Base-by-base conservation (phyloP, 1,284 basidiomycete genomes). In the Marasmius sp. region DNA sequence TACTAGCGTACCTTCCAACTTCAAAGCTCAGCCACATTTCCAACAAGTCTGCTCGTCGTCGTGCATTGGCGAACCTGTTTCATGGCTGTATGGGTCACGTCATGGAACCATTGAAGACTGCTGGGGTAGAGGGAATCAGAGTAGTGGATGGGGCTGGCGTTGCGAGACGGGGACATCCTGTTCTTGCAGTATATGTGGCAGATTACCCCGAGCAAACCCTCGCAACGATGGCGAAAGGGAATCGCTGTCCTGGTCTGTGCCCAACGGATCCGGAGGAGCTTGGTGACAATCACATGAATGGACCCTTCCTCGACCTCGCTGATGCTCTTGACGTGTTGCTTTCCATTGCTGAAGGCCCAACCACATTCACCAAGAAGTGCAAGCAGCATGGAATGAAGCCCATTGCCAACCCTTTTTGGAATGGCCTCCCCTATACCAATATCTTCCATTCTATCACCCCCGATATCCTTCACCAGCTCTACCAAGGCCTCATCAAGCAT, bases 1-100 rank as follows among this genome's bases (percentile, higher is more conserved):
- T 82, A 0, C 59, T 81, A 14, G 77, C 64, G 0, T 81, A 81
- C 60, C 69, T 80, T 0, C 77, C 79, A 0, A 75, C 74, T 0
- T 64, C 75, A 0, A 60, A 68, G 1, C 68, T 79, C 0, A 64
- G n/a, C n/a, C 73, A 8, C 67, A 74, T 58, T 71, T 78, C 57
- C 67, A 58, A n/a, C 47, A 64, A 70, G 49, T 70, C 74, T 8
- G 61, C 68, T 0, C 67, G 69, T 3, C 65, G 69, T 1, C 65
- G 70, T 0, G 61, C 67, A 1, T 53, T 77, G 0, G 69, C 71
- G 1, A 79, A 80, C 53, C 63, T 80, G 0, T 81, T 74, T 61
- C 78, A 81, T 65, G 65, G 67, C 0, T 77, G 74, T 56, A 70
- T 79, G 68, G 7, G 27, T 0, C 27, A 59, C 0, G 69, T 76